Base-by-base conservation (phyloP, 129 eudicot species). In the Sambucus nigra region DNA sequence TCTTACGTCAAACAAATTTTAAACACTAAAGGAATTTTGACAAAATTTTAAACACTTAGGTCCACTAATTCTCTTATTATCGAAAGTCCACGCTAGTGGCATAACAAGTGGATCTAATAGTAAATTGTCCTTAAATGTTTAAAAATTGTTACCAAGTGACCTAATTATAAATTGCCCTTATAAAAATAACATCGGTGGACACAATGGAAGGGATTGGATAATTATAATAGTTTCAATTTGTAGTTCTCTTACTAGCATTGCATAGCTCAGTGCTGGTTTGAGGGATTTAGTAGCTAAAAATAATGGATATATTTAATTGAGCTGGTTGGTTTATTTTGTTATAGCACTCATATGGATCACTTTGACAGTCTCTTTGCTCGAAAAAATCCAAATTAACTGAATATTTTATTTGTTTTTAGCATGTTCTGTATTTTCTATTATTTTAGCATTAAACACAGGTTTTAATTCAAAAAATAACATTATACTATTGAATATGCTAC, bases 261-360 rank as follows among this genome's bases (percentile, higher is more conserved):
- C 56, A 7, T 75, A 61, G 33, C 25, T 69, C 41, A 68, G 63
- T 24, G 55, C 51, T 58, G 72, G 61, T 53, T 35, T 69, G 1
- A 42, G 61, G 70, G 62, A 31, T 38, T n/a, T 69, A 14, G 25
- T 65, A 22, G 57, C 49, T 11, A 39, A 40, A 76, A 48, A 33
- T 27, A 24, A 55, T 27, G 60, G 49, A 28, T 42, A 10, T 25
- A n/a, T 16, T 26, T 21, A 71, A 55, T 57, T 19, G 23, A 63
- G 17, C 51, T 75, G 73, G 83, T 24, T 63, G 25, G 17, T 26
- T 42, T 56, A 27, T 47, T 42, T 72, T 2, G 21, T 45, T 51
- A 64, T 78, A 51, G 80, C 68, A 26, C 19, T 79, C 4, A 42
- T 75, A 21, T 83, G 87, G 94, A 51, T 59, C 18, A n/a, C 66